Evolutionary conservation across 768 basidiomycete genomes (phyloP).

Genomic region (Russula vinacea): DNA sequence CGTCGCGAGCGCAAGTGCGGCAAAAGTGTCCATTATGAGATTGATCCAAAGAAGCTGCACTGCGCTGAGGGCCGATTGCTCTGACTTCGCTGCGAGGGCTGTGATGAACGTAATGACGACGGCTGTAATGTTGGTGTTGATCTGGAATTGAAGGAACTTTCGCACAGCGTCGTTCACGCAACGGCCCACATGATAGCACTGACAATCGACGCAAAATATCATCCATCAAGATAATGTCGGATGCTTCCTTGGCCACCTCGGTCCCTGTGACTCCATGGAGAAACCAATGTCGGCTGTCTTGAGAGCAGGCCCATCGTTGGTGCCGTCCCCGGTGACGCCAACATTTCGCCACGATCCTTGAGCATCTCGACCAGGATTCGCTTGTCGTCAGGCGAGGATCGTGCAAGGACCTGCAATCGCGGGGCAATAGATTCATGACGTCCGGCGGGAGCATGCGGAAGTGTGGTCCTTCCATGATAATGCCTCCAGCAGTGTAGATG

Average conservation of each 20-base stretch:
- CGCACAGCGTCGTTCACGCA: slow-evolving; percentile 97
- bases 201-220: slow-evolving; percentile 94
- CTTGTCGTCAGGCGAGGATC: slow-evolving; percentile 98
- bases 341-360: slow-evolving; percentile 86
- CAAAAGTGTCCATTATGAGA: slow-evolving; percentile 98
- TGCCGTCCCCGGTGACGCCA: slow-evolving; percentile 96
- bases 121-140: slow-evolving; percentile 92
- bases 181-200: slow-evolving; percentile 98
- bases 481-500: slow-evolving; percentile 85
- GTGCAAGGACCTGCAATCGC: slow-evolving; percentile 91
- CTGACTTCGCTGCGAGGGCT: slow-evolving; percentile 72
- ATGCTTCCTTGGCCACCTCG: slow-evolving; percentile 98
- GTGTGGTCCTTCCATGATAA: slow-evolving; percentile 97
- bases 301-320: slow-evolving; percentile 95
- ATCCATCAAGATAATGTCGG: slow-evolving; percentile 98
- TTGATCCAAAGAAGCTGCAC: slow-evolving; percentile 99
- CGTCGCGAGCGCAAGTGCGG: slow-evolving; percentile 94
- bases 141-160: slow-evolving; percentile 96
- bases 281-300: slow-evolving; percentile 97
- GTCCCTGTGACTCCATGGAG: slow-evolving; percentile 95
- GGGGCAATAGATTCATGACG: slow-evolving; percentile 85
- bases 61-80: slow-evolving; percentile 85
- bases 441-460: slow-evolving; percentile 74
- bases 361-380: slow-evolving; percentile 87
- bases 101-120: slow-evolving; percentile 92